phyloP scores from a whole-genome alignment of 176 grass and related monocot species.

The Puccinellia tenuiflora region DNA sequence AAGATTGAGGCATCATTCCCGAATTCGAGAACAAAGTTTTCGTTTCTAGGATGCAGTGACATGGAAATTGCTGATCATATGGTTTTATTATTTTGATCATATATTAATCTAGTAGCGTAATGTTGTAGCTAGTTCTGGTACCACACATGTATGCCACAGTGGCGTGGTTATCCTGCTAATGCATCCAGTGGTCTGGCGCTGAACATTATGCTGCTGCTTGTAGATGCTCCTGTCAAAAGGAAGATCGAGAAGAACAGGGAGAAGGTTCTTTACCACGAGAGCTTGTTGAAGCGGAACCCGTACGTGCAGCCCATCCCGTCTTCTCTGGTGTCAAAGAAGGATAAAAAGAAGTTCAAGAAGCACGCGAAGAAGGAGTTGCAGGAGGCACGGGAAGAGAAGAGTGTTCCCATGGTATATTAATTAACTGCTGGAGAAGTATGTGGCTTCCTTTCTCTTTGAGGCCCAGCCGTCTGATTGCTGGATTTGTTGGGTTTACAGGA shows the following conservation, averaged over 20 bases:
- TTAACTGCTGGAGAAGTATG: not conserved
- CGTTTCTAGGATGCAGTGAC: not conserved
- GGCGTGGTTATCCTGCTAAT: not conserved
- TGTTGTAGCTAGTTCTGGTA: not conserved
- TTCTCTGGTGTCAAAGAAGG: slow-evolving; percentile 48
- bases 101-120: not conserved
- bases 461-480: slow-evolving; percentile 4
- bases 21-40: not conserved
- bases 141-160: not conserved
- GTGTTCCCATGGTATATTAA: slow-evolving; percentile 41
- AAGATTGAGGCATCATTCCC: not conserved
- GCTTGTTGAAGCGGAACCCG: slow-evolving; percentile 58
- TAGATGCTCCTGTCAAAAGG: slow-evolving; percentile 63
- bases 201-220: not conserved
- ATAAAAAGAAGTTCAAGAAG: slow-evolving; percentile 66
- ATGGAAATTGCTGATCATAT: not conserved
- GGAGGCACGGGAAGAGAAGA: slow-evolving; percentile 9
- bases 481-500: slow-evolving; percentile 13
- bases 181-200: not conserved
- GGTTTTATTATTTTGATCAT: not conserved
- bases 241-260: slow-evolving; percentile 83
- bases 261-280: slow-evolving; percentile 79
- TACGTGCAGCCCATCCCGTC: slow-evolving; percentile 71
- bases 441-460: not conserved
- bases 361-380: slow-evolving; percentile 26